Base-by-base conservation (phyloP, 441 rosid species). In the Aquilaria agallochum region DNA sequence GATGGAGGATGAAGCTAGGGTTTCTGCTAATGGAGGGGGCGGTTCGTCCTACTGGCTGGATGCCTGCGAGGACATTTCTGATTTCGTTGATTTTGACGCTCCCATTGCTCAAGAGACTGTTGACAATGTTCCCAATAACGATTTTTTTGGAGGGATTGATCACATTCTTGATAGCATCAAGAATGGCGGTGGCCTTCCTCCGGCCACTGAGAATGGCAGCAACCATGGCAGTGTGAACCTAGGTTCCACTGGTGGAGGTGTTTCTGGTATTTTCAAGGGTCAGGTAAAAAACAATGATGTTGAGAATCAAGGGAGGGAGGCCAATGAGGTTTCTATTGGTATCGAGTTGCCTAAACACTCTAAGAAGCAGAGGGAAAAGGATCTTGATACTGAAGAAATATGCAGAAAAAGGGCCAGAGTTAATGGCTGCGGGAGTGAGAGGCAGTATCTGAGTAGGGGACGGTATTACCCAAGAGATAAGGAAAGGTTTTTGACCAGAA, bases 111-210 rank as follows among this genome's bases (percentile, higher is more conserved):
- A 68, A 53, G 89, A 68, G 54, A 65, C 86, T 11, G 70, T 65
- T 13, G 86, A 77, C 48, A 78, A 72, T 74, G 58, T 67, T 58
- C 68, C 79, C 6, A 75, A 69, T 76, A 83, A 76, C 61, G 98
- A 92, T 72, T 92, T 95, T 62, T 92, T 95, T 71, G 97, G 99
- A 63, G 97, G 98, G 33, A 92, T 95, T 70, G 98, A 92, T 76
- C 95, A 79, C 80, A 88, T 95, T 76, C 76, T 95, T 52, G 96
- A 95, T 64, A 88, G 89, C 54, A 82, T 92, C 31, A 95, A 88
- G 80, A 92, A 85, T 70, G 96, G 97, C 15, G 71, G 75, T 9
- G 97, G 92, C 51, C 74, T 88, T 63, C 93, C 97, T 60, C 62
- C 36, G 3, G 65, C 58, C 36, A 58, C 36, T 34, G 8, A 31